Evolutionary conservation across 2,329 filamentous ascomycete species (phyloP).

Genomic region (Stagonosporopsis rhizophila): DNA sequence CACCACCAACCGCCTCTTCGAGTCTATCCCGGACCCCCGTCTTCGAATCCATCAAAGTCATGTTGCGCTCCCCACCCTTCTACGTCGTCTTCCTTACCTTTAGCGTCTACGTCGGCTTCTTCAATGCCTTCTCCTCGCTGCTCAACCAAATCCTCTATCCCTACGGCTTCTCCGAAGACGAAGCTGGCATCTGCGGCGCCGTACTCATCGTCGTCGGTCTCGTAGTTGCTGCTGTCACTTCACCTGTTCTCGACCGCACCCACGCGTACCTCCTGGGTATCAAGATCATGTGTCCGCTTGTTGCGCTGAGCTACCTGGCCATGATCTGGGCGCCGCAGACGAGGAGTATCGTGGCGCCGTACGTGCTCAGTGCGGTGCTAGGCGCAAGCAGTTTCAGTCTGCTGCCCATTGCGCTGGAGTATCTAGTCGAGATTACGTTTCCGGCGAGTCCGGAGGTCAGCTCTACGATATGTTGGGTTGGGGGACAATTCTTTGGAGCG

Average conservation of each 20-base stretch:
- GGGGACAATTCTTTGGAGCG: conserved; percentile 84
- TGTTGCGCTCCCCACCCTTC: conserved; percentile 69
- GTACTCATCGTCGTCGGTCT: conserved; percentile 90
- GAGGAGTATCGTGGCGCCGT: conserved; percentile 69
- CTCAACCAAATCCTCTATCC: conserved; percentile 90
- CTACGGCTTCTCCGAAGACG: conserved; percentile 81
- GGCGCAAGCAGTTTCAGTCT: conserved; percentile 82
- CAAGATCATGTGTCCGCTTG: conserved; percentile 75
- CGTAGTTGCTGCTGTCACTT: conserved; percentile 74
- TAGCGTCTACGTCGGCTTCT: conserved; percentile 84
- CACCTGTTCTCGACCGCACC: conserved; percentile 83
- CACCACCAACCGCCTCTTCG: conserved; percentile 74
- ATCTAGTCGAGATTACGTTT: conserved; percentile 84
- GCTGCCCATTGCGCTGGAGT: conserved; percentile 85
- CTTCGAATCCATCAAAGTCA: conserved; percentile 57
- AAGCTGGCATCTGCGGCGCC: conserved; percentile 89
- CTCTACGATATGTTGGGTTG: conserved; percentile 82
- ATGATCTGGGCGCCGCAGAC: conserved; percentile 83
- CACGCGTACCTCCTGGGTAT: conserved; percentile 79
- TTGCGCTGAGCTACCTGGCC: conserved; percentile 74
- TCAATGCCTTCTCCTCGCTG: conserved; percentile 88
- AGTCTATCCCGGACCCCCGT: conserved; percentile 62
- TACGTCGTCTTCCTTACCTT: conserved; percentile 86
- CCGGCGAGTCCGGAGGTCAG: conserved; percentile 87
- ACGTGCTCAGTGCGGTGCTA: conserved; percentile 75